Percentiles rank a stretch among this genome's conserved stretches.
phyloP scores from a whole-genome alignment of 345 rosid genomes.

The Salix exigua region DNA sequence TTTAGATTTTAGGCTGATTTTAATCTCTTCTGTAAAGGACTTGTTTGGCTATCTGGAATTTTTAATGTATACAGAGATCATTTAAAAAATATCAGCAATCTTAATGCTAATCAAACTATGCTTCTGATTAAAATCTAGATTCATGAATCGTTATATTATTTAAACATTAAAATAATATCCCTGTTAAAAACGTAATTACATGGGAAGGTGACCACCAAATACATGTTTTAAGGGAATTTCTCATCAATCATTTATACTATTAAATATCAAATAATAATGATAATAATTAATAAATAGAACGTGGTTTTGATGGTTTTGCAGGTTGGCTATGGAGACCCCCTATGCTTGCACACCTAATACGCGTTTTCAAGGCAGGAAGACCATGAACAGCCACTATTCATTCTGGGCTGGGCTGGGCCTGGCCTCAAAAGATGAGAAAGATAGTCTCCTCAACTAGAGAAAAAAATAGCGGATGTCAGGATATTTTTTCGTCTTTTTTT shows the following conservation, averaged over 20 bases:
- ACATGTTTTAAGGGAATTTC: too few relatives aligned
- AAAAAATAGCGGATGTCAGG: background rate
- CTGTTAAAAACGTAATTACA: too few relatives aligned
- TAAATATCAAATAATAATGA: too few relatives aligned
- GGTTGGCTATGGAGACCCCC: constrained; percentile 40
- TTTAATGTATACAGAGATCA: background rate
- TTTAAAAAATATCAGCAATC: too few relatives aligned
- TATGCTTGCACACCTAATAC: constrained; percentile 19
- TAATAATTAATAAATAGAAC: background rate
- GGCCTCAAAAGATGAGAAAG: background rate
- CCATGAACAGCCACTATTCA: background rate
- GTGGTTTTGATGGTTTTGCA: constrained; percentile 21
- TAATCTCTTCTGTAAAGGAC: background rate
- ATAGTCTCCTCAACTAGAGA: background rate
- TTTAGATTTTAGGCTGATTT: background rate
- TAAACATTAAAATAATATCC: too few relatives aligned
- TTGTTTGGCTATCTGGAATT: background rate
- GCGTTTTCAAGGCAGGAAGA: constrained; percentile 14
- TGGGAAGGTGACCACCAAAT: background rate
- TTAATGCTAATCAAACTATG: too few relatives aligned
- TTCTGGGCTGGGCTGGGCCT: background rate
- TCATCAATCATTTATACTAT: too few relatives aligned
- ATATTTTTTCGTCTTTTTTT: background rate
- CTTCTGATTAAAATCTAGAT: background rate
- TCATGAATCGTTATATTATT: background rate